phyloP scores from a whole-genome alignment of 2,329 filamentous ascomycete species.

The Karstenula rhodostoma region DNA sequence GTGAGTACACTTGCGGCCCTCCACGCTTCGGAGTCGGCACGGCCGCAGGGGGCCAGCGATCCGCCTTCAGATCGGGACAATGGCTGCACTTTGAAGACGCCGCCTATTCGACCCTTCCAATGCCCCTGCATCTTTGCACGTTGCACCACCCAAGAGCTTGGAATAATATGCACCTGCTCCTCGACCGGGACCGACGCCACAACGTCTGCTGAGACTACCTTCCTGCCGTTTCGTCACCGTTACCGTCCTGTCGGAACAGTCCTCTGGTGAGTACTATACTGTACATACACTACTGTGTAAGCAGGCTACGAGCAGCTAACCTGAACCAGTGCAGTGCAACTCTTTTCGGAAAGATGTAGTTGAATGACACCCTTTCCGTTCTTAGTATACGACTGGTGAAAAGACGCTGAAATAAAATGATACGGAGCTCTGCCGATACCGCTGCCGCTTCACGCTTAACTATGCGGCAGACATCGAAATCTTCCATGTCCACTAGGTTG shows the following conservation, averaged over 20 bases:
- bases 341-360: neutral
- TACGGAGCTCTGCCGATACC: neutral
- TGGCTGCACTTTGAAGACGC: neutral
- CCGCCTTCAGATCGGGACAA: slow-evolving; percentile 11
- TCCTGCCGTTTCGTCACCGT: slow-evolving; percentile 14
- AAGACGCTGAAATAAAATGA: neutral
- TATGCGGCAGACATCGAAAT: neutral
- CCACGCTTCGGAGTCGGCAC: slow-evolving; percentile 2
- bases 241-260: slow-evolving; percentile 5
- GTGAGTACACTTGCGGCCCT: slow-evolving; percentile 4
- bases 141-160: slow-evolving; percentile 9
- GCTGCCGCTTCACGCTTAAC: neutral
- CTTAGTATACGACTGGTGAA: neutral
- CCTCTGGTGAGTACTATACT: neutral
- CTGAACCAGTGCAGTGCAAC: neutral
- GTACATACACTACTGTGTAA: too few species aligned
- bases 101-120: neutral
- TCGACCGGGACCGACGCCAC: slow-evolving; percentile 5
- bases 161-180: slow-evolving; percentile 3
- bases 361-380: neutral
- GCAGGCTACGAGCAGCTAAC: slow-evolving; percentile 6
- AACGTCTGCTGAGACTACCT: slow-evolving; percentile 2
- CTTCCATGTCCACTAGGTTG: neutral
- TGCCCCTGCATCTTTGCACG: slow-evolving; percentile 7
- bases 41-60: slow-evolving; percentile 9